A percentile compares a stretch with the other conserved stretches of the same genome.
Evolutionary conservation across 768 basidiomycete genomes (phyloP).

Genomic region (Sistotremastrum niveocremeum): DNA sequence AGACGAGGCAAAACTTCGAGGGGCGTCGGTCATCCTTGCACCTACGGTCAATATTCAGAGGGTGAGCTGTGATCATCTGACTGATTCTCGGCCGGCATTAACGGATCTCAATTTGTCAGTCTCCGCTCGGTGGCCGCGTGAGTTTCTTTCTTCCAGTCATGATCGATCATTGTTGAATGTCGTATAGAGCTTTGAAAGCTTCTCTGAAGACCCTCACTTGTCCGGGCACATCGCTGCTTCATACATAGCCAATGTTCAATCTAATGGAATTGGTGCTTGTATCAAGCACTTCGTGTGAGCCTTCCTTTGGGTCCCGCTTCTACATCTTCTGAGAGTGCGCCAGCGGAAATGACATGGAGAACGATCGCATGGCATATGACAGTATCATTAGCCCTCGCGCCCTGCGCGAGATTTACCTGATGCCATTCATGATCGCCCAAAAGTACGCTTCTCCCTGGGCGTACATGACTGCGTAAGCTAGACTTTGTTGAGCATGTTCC

Average conservation of each 20-base stretch:
- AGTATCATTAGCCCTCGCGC: constrained; percentile 35
- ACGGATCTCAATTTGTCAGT: constrained; percentile 22
- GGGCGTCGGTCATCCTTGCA: constrained; percentile 57
- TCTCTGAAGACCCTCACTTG: constrained; percentile 66
- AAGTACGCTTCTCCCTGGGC: constrained; percentile 40
- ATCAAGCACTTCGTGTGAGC: constrained; percentile 77
- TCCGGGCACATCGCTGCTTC: constrained; percentile 58
- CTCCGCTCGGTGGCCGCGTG: constrained; percentile 58
- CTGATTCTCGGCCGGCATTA: neutral
- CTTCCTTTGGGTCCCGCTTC: neutral
- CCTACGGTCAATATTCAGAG: constrained; percentile 82
- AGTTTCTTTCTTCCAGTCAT: constrained; percentile 6
- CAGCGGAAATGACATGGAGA: constrained; percentile 72
- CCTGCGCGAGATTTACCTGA: constrained; percentile 44
- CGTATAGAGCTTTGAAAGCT: constrained; percentile 58
- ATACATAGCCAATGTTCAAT: constrained; percentile 69
- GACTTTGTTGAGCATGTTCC: constrained; percentile 7
- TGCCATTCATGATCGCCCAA: constrained; percentile 48
- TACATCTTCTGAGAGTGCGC: neutral
- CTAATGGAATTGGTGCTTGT: constrained; percentile 56
- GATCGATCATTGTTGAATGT: neutral
- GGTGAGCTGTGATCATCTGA: constrained; percentile 20
- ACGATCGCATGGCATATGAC: constrained; percentile 54
- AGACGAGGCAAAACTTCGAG: constrained; percentile 54
- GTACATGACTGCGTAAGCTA: constrained; percentile 46